A percentile compares a stretch with the other conserved stretches of the same genome.
Evolutionary conservation across 108 stramenopile genomes (phyloP).

Genomic region (Cyclotella baltica): DNA sequence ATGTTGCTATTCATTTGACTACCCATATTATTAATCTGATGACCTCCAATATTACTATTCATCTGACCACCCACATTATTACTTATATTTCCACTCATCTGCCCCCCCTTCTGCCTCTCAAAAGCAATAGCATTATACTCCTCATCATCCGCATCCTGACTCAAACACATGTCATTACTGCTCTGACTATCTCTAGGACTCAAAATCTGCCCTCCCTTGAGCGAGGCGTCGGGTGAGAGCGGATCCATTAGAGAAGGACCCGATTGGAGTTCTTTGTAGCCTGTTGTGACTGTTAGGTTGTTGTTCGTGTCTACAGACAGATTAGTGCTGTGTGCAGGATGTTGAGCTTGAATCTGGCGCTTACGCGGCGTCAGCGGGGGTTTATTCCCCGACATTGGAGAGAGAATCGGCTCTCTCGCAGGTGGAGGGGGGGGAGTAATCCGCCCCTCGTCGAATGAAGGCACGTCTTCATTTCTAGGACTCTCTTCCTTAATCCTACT

Average conservation of each 20-base stretch:
- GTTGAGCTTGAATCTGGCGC: neutral
- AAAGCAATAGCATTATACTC: constrained; percentile 69
- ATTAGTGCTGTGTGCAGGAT: neutral
- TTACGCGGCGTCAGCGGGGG: constrained; percentile 46
- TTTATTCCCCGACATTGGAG: constrained; percentile 46
- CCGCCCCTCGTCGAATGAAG: neutral
- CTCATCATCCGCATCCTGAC: constrained; percentile 80
- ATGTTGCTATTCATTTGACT: no score
- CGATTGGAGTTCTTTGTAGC: neutral
- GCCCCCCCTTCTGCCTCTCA: constrained; percentile 20
- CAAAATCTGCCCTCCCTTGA: constrained; percentile 21
- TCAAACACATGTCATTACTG: constrained; percentile 49
- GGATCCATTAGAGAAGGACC: constrained; percentile 18
- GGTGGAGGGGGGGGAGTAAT: neutral
- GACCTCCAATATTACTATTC: no score
- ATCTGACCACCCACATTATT: no score
- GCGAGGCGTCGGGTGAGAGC: constrained; percentile 11
- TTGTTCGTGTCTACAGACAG: neutral
- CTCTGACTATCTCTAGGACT: neutral
- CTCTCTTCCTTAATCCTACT: neutral
- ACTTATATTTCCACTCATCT: no score
- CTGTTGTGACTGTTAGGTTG: neutral
- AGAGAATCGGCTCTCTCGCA: neutral
- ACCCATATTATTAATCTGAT: no score
- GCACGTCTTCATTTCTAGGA: neutral